Base-by-base conservation (phyloP, 768 basidiomycete genomes). In the Trametes coccinea region DNA sequence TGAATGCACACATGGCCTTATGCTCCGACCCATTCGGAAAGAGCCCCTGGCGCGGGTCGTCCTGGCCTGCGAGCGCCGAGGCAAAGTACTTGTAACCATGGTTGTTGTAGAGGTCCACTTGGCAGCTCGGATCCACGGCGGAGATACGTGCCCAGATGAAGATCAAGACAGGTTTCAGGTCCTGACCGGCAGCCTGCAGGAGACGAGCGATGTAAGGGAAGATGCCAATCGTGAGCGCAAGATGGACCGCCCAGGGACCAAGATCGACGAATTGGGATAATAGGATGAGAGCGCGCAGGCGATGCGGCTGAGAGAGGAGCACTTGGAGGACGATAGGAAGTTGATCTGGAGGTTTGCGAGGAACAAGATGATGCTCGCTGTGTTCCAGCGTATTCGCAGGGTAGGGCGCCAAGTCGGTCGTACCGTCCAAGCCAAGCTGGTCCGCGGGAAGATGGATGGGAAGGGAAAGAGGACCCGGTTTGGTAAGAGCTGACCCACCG, bases 61-160 rank as follows among this genome's bases (percentile, higher is more conserved):
- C 87, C 60, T 80, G 81, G 30, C 85, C 79, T 6, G 84, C 84
- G 6, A 95, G 80, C 33, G 94, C 86, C 31, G 85, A 83, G 27
- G 91, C 87, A 66, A 95, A 95, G 71, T 95, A 95, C 61, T 85
- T 88, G 79, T 89, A 95, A 2, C 90, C 90, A 63, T 85, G 83
- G 53, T 87, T 92, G 65, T 87, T 90, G 69, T 90, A 86, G 5
- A 99, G 79, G 69, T 98, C 96, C 17, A 87, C 82, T 71, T 98
- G 96, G 52, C 96, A 96, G 5, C 89, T 85, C 1, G 88, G 87
- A 72, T 98, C 96, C n/a, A 98, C 93, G 2, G 96, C 96, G 31
- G 98, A 84, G 64, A 99, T 98, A 22, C 97, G 85, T 2, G 96
- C 92, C 97, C 97, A 98, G 61, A 99, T 98, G 78, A 98, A 99